These are phyloP conservation scores for Leccinum variicolor DNA, from an alignment of 768 basidiomycete species.

Conservation along the genomic window DNA sequence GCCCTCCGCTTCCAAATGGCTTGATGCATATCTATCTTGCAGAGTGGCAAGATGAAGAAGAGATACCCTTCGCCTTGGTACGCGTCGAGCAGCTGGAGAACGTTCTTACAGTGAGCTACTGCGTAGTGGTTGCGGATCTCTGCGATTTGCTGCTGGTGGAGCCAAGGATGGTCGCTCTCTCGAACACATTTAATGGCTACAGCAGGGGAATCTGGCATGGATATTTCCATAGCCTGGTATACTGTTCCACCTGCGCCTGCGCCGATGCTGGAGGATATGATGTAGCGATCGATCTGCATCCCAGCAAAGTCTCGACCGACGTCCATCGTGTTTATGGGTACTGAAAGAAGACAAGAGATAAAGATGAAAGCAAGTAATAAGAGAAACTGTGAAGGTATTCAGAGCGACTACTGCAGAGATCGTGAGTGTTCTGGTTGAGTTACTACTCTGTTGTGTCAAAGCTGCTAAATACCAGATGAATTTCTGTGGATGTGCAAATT, in stretches of 20 bases:
- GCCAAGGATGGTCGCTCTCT: constrained; percentile 6
- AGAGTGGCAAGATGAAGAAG: no score
- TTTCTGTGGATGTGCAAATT: no score
- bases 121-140: constrained; percentile 57
- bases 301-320: constrained; percentile 45
- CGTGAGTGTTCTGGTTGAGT: no score
- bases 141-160: constrained; percentile 57
- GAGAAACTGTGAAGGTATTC: no score
- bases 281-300: constrained; percentile 52
- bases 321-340: neutral
- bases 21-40: no score
- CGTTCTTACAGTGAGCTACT: constrained; percentile 44
- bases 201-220: constrained; percentile 22
- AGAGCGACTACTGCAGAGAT: no score
- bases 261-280: constrained; percentile 62
- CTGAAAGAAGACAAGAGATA: no score
- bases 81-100: constrained; percentile 64
- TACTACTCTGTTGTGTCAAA: no score
- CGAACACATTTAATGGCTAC: no score
- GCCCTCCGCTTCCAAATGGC: no score
- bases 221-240: constrained; percentile 62
- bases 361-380: no score
- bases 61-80: constrained; percentile 41
- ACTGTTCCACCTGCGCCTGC: constrained; percentile 76
- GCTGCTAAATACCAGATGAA: no score